phyloP scores from a whole-genome alignment of 2,329 filamentous ascomycete genomes.

The Thielaviopsis punctulata region DNA sequence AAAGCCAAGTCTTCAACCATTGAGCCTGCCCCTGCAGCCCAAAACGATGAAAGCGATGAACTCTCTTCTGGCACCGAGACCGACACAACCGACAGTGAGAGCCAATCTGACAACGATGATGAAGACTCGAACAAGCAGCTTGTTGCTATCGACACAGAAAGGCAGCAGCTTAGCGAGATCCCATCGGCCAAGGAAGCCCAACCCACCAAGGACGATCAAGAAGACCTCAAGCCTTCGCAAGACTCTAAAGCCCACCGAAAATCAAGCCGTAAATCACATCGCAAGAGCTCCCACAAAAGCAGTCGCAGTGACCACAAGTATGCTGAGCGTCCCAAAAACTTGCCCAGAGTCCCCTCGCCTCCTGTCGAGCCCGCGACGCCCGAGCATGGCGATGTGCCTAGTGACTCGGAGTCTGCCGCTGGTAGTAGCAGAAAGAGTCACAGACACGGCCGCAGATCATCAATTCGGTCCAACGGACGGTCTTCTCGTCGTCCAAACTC shows the following conservation, averaged over 20 bases:
- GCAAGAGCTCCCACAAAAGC: background rate
- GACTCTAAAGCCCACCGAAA: background rate
- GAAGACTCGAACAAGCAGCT: background rate
- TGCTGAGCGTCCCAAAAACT: background rate
- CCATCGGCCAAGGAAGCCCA: background rate
- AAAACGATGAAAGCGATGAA: background rate
- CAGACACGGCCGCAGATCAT: slow-evolving; percentile 4
- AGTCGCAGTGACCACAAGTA: background rate
- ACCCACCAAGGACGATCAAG: background rate
- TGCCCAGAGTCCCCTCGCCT: slow-evolving; percentile 6
- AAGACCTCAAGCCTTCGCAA: background rate
- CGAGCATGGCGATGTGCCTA: background rate
- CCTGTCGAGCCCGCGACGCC: background rate
- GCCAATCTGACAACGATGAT: background rate
- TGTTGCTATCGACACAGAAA: background rate
- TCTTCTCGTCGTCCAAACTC: slow-evolving; percentile 1
- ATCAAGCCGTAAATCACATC: background rate
- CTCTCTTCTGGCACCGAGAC: background rate
- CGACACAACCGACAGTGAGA: background rate
- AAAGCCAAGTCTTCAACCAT: background rate
- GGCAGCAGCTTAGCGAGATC: background rate
- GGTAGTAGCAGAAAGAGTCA: slow-evolving; percentile 1
- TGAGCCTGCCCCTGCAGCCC: background rate
- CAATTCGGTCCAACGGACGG: slow-evolving; percentile 3
- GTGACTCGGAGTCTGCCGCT: slow-evolving; percentile 1